A percentile compares a stretch with the other conserved stretches of the same genome.
phyloP scores from a whole-genome alignment of 2,329 filamentous ascomycete genomes.

The Ophiostoma angusticollis region DNA sequence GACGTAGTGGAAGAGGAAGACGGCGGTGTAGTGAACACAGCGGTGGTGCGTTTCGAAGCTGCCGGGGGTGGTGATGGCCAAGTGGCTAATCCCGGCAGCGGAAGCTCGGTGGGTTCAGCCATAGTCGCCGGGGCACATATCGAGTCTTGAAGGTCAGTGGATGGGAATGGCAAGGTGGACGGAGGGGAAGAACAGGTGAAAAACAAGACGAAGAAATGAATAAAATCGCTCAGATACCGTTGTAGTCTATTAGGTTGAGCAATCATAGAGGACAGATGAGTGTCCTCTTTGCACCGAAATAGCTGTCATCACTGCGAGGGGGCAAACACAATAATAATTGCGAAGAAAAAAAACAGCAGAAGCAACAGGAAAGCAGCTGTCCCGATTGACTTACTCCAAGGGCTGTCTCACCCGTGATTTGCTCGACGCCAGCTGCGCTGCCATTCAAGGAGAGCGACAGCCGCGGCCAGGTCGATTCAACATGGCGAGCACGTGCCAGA shows the following conservation, averaged over 20 bases:
- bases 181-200: background rate
- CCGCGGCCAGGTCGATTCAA: background rate
- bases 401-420: conserved; percentile 16
- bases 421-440: conserved; percentile 3
- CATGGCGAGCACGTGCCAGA: background rate
- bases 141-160: conserved; percentile 8
- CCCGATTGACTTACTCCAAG: conserved; percentile 16
- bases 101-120: conserved; percentile 18
- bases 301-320: conserved; percentile 49
- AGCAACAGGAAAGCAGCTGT: background rate
- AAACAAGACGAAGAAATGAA: background rate
- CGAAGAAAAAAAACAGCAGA: background rate
- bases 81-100: background rate
- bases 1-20: too few relatives aligned
- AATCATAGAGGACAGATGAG: conserved; percentile 48
- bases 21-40: too few relatives aligned
- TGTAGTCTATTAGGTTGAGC: conserved; percentile 74
- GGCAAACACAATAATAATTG: background rate
- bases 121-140: conserved; percentile 18
- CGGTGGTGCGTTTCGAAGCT: conserved; percentile 13
- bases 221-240: conserved; percentile 77
- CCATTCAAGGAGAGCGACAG: conserved; percentile 9
- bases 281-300: conserved; percentile 44
- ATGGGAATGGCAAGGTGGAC: background rate
- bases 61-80: conserved; percentile 7